Conservation (phyloP, 345 rosid species). For the Euphorbia tirucalli region DNA sequence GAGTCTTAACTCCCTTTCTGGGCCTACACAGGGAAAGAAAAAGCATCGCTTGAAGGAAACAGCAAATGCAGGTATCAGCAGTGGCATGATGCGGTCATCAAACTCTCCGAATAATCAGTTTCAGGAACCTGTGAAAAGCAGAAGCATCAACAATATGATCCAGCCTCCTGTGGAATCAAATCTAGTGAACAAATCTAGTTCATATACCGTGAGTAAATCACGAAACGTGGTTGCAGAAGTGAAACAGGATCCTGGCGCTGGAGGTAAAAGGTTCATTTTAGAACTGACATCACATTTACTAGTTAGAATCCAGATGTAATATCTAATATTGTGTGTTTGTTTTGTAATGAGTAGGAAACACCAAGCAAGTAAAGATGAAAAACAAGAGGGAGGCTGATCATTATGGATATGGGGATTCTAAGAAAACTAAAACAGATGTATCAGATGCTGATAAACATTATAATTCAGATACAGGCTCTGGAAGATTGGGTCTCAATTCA, state of each 20-base stretch:
- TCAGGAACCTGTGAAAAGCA: constrained; percentile 37
- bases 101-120: constrained; percentile 32
- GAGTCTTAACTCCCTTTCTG: constrained; percentile 21
- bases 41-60: constrained; percentile 31
- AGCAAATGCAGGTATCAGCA: constrained; percentile 19
- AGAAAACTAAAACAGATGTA: constrained; percentile 38
- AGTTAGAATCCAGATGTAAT: not conserved
- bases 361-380: constrained; percentile 36
- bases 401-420: constrained; percentile 31
- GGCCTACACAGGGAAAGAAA: constrained; percentile 29
- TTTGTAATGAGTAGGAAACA: constrained; percentile 34
- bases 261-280: constrained; percentile 30
- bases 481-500: constrained; percentile 23
- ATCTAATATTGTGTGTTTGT: constrained; percentile 14
- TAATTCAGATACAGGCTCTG: constrained; percentile 19
- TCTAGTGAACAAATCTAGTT: constrained; percentile 21
- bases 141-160: constrained; percentile 36
- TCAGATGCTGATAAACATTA: constrained; percentile 14
- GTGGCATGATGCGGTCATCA: constrained; percentile 29
- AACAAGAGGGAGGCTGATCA: constrained; percentile 45
- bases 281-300: constrained; percentile 2
- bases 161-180: constrained; percentile 32
- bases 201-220: constrained; percentile 22
- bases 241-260: constrained; percentile 14
- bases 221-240: constrained; percentile 14